Base-by-base conservation (phyloP, 2,329 filamentous ascomycete genomes). In the Rutstroemia sydowiana region DNA sequence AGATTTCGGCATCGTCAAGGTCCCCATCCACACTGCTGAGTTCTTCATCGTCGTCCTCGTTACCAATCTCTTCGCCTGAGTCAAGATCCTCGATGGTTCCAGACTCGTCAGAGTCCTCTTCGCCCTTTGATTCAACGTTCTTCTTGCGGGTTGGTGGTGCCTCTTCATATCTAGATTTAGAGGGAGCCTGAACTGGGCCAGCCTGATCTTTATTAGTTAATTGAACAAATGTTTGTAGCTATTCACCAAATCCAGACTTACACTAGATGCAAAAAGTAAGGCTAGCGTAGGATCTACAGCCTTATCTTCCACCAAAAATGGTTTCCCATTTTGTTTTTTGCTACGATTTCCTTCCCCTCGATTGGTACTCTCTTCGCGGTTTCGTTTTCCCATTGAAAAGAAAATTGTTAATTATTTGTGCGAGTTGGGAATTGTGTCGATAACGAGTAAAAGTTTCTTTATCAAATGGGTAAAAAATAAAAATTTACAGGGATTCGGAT, bases 241-340 rank as follows among this genome's bases (percentile, higher is more conserved):
- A 28, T 37, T 7, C 16, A 20, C 11, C 20, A 20, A 20, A 21
- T 49, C 7, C 9, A 34, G 39, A 77, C 83, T 72, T 77, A 88
- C 85, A 73, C 86, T 89, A 52, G 76, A 73, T 52, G 83, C 77
- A 70, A 90, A 90, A 36, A 90, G 75, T 55, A 84, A 82, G 63
- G 83, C 76, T 59, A 90, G 73, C 51, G 75, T 71, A 66, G 85
- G 84, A 72, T 90, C 85, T 55, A 89, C 73, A 54, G 75, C 74
- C 67, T 78, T 78, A 42, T 61, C 59, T 23, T 62, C 54, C 10
- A 55, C 55, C 10, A 60, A n/a, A 49, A 72, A 64, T 34, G 68
- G 57, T 53, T 66, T 63, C 39, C 52, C 52, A 54, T 56, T 52
- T 39, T 41, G 45, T 44, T 57, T 52, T 34, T 57, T 59, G 50